Percentiles rank a stretch among this genome's conserved stretches.
phyloP scores from a whole-genome alignment of 345 rosid genomes.

The Pugionium cornutum region DNA sequence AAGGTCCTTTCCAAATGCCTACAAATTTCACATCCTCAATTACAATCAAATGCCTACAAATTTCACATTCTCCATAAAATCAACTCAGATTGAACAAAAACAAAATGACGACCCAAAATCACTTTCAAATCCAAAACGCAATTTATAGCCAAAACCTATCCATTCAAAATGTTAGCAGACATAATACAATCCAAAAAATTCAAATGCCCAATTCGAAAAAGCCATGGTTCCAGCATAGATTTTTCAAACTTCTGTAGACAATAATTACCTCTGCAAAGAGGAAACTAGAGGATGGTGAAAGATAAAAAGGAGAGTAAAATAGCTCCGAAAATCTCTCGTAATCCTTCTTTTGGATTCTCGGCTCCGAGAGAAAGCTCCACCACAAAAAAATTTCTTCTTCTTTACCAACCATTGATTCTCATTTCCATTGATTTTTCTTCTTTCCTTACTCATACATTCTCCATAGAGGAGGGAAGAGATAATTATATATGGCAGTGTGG shows the following conservation, averaged over 20 bases:
- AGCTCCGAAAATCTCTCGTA: slow-evolving; percentile 20
- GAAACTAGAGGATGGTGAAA: slow-evolving; percentile 17
- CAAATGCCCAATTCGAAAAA: not conserved
- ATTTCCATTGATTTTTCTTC: not conserved
- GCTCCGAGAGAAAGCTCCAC: slow-evolving; percentile 1
- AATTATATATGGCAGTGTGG: no score
- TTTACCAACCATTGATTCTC: slow-evolving; percentile 17
- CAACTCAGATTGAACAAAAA: no score
- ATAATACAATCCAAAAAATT: not conserved
- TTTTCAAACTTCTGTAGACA: no score
- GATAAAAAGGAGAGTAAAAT: slow-evolving; percentile 18
- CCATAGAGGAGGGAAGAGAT: no score
- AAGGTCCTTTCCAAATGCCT: slow-evolving; percentile 38
- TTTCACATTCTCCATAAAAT: not conserved
- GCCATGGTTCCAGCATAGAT: not conserved
- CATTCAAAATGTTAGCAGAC: no score
- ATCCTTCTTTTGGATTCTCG: slow-evolving; percentile 18
- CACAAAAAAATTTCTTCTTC: not conserved
- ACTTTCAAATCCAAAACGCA: no score
- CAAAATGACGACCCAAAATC: no score
- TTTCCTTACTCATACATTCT: no score
- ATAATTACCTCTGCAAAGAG: slow-evolving; percentile 47
- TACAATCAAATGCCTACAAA: not conserved
- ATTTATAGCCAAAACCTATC: no score
- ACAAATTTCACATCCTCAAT: not conserved